phyloP scores from a whole-genome alignment of 352 stramenopile species.

The Phytophthora cactorum region DNA sequence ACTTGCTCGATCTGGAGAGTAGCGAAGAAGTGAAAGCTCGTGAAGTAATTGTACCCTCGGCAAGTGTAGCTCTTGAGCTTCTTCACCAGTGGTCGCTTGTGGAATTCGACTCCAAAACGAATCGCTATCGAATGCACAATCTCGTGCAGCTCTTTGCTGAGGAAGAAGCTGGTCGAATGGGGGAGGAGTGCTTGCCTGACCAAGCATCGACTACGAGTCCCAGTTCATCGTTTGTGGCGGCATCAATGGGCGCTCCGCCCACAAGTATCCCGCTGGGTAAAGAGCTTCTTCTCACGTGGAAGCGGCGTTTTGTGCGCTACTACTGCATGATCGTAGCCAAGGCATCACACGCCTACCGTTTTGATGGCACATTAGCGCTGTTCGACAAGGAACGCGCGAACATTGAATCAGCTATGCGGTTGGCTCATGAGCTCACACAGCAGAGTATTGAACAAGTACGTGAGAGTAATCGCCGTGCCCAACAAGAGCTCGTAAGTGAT shows the following conservation, averaged over 20 bases:
- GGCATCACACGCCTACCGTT: conserved; percentile 78
- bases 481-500: conserved; percentile 45
- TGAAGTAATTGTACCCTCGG: conserved; percentile 46
- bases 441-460: conserved; percentile 79
- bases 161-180: conserved; percentile 70
- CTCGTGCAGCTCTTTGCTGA: conserved; percentile 86
- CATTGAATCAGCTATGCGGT: conserved; percentile 81
- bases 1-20: conserved; percentile 77
- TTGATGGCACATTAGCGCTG: conserved; percentile 66
- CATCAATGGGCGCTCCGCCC: conserved; percentile 36
- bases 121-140: conserved; percentile 85
- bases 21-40: conserved; percentile 69
- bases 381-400: conserved; percentile 86
- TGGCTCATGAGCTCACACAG: conserved; percentile 73
- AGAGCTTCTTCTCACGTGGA: conserved; percentile 79
- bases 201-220: conserved; percentile 13
- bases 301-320: conserved; percentile 85
- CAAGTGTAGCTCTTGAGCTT: conserved; percentile 58
- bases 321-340: conserved; percentile 84
- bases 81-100: conserved; percentile 86
- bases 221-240: conserved; percentile 50
- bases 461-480: conserved; percentile 49
- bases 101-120: conserved; percentile 72
- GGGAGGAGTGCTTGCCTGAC: conserved; percentile 50
- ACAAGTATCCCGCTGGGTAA: conserved; percentile 51